Base-by-base conservation (phyloP, 2,329 filamentous ascomycete species). In the Dothistroma septosporum region DNA sequence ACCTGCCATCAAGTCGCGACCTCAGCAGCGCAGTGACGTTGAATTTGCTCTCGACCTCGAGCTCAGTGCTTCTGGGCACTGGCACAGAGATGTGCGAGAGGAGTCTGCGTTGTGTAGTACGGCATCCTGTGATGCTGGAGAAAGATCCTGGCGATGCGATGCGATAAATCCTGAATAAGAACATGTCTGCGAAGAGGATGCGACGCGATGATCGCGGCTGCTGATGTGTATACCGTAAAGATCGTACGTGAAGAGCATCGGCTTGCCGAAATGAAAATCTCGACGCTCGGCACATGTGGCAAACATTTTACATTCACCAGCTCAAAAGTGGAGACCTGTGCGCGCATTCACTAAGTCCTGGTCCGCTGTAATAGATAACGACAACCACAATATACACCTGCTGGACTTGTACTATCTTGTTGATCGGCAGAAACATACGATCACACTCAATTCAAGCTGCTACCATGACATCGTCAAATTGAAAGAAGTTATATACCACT, bases 1-100 rank as follows among this genome's bases (percentile, higher is more conserved):
- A 19, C 48, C 4, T 35, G 48, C 7, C n/a, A 16, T 32, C 37
- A 16, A 56, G 46, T 37, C 46, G 1, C 14, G 57, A 4, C 37
- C 61, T 37, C 31, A 64, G 55, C 33, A 55, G 46, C 9, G 44
- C 4, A 28, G 58, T 55, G 24, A 61, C 55, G 14, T 54, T 37
- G 58, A 68, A 66, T 33, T 67, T 67, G 48, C 62, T 60, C 59
- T 68, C 64, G 61, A 66, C 59, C 57, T 67, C 63, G 44, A 65
- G 60, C 2, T 32, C 35, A 4, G 57, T n/a, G 8, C 6, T 35
- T 5, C 4, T 19, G 16, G 44, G 22, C 16, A 44, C 1, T n/a
- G 12, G 6, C n/a, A 19, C 41, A 5, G n/a, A 1, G 14, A 6
- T 44, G 41, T 44, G 41, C 14, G 41, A 44, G 14, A 44, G 12